These are phyloP conservation scores for Chlorokybus atmophyticus DNA, from an alignment of 139 green algal genomes.

Conservation along the genomic window DNA sequence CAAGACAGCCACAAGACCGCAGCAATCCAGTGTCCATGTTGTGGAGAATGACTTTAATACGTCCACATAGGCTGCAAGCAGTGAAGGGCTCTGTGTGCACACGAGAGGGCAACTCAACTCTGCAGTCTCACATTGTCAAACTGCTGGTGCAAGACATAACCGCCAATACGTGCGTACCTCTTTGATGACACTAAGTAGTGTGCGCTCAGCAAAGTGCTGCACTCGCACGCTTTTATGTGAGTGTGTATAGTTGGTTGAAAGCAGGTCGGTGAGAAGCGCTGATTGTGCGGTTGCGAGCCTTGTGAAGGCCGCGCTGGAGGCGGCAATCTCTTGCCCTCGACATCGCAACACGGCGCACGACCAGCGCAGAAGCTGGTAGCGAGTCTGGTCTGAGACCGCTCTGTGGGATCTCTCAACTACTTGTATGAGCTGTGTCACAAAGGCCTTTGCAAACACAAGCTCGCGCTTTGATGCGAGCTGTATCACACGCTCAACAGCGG, in stretches of 20 bases:
- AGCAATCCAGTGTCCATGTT: no score
- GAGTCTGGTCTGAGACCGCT: no score
- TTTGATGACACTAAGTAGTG: background rate
- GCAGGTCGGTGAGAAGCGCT: slow-evolving; percentile 12
- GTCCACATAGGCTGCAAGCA: no score
- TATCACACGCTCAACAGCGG: slow-evolving; percentile 14
- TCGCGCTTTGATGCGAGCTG: slow-evolving; percentile 4
- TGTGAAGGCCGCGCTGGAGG: slow-evolving; percentile 13
- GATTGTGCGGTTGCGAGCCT: slow-evolving; percentile 12
- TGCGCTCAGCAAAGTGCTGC: background rate
- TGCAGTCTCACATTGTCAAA: background rate
- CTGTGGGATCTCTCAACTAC: slow-evolving; percentile 4
- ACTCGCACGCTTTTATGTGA: background rate
- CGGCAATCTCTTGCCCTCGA: slow-evolving; percentile 1
- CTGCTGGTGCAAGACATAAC: background rate
- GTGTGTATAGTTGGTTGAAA: background rate
- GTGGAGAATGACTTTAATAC: no score
- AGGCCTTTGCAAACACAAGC: slow-evolving; percentile 19
- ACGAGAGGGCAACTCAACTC: background rate
- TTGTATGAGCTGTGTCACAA: slow-evolving; percentile 14
- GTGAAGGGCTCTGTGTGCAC: no score
- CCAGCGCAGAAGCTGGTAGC: slow-evolving; percentile 22
- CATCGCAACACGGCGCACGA: slow-evolving; percentile 8
- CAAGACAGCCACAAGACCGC: no score
- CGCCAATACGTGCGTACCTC: background rate